Base-by-base conservation (phyloP, 805 yeast genomes). In the Yamadazyma insecticola region DNA sequence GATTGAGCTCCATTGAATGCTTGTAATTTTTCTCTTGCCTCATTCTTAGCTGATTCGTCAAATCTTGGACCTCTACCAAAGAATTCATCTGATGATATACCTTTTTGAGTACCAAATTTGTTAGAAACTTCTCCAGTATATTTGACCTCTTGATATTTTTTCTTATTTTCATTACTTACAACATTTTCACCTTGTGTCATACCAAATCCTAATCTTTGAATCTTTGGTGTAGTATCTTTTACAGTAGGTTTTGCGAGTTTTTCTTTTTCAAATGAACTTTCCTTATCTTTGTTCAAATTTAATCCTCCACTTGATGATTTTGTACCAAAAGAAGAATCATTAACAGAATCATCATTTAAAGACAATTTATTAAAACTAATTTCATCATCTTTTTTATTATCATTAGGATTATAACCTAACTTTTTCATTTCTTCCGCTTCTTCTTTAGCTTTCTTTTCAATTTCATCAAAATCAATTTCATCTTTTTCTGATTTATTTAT, bases 51-150 rank as follows among this genome's bases (percentile, higher is more conserved):
- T 2, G 67, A 69, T 43, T 83, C 82, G 49, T 87, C 97, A 50
- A 74, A 86, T 16, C 78, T 64, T 2, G 70, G 71, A 25, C 89
- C 90, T 50, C 95, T 79, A 13, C 96, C 96, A 57, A 92, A 92
- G 50, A 75, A 77, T 63, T 89, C 94, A 60, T 92, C 97, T 2
- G 97, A 89, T 0, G 97, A 92, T 41, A 92, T 92, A 28, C 89
- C 96, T 71, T 86, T 90, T 55, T 89, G 96, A 24, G 64, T 66
- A 35, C 97, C 97, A 53, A 74, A 92, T 63, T 87, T 85, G 49
- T 66, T 69, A 22, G 75, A 77, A 18, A 83, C 83, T 43, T 79
- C 80, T 22, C 92, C 92, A 1, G 87, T 77, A 53, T 82, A 82
- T 45, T 70, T 69, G 33, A 73, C 75, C 26, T 75, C 79, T 22